Evolutionary conservation across 768 basidiomycete genomes (phyloP), one percentile per base, ranked within the genome.

Genomic region (Hemileccinum rubropunctum): DNA sequence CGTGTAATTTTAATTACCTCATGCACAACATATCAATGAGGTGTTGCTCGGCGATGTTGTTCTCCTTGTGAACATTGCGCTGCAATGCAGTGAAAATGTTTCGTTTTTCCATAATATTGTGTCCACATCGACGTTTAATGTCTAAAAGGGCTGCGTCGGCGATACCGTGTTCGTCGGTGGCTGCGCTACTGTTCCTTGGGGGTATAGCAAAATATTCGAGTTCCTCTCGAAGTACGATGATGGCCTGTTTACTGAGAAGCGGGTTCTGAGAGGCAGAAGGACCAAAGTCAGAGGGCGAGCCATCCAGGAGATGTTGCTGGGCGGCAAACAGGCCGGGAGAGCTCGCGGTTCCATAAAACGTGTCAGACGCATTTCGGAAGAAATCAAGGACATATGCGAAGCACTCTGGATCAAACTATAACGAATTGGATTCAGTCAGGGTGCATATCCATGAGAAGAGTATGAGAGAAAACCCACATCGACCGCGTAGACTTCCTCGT

Each of bases 21-120:
- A 98, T 97, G 74, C 95, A 98, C 54, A 99, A 77, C 97, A 99
- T 99, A 72, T 98, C 97, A 71, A 99, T 99, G 60, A 99, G 75
- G 73, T 99, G 97, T 72, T 98, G 95, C 71, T 99, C 97, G 15
- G 97, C 97, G 47, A 97, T 78, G 68, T 99, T 98, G 66, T 98
- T 98, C 74, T 98, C 95, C 76, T 95, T 95, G 73, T 95, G 95
- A 56, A 98, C 95, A 70, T 99, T 99, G 61, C 97, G 80, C 76
- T 99, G 95, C 48, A 99, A 76, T 35, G 97, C 97, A 3, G 95
- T 95, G 68, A 99, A 99, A 62, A 99, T 97, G 69, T 86, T 91
- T 64, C 80, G 80, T 70, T 91, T 89, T 50, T 88, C 87, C 68
- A 95, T 86, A 54, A 99, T 77, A 61, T 86, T 88, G 55, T 84